Percentiles rank a stretch among this genome's conserved stretches.
phyloP scores from a whole-genome alignment of 1,139 yeast genomes.

The Saccharomycopsis crataegensis region DNA sequence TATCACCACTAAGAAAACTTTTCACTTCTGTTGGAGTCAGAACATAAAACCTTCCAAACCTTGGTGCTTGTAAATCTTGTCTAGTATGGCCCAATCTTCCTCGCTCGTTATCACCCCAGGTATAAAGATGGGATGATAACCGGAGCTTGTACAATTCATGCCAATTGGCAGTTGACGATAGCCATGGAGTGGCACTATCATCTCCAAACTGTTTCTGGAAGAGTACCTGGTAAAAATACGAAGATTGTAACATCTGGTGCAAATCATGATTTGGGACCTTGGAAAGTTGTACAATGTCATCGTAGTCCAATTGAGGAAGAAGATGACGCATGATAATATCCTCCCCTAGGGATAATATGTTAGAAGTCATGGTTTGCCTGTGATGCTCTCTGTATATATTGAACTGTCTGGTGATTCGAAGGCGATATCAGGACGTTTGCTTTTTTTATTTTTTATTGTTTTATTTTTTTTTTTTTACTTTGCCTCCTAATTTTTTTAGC shows the following conservation, averaged over 20 bases:
- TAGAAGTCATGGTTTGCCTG: background rate
- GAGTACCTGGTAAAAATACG: constrained; percentile 39
- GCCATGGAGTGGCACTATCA: constrained; percentile 30
- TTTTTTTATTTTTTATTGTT: too few relatives aligned
- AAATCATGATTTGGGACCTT: constrained; percentile 33
- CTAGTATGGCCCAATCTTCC: constrained; percentile 49
- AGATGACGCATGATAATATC: constrained; percentile 40
- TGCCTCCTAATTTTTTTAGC: too few relatives aligned
- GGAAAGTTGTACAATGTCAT: constrained; percentile 43
- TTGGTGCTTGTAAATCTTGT: constrained; percentile 26
- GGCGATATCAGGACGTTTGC: too few relatives aligned
- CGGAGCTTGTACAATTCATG: constrained; percentile 25
- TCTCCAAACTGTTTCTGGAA: constrained; percentile 45
- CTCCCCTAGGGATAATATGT: constrained; percentile 28
- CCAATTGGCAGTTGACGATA: constrained; percentile 23
- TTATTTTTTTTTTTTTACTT: too few relatives aligned
- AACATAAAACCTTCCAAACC: constrained; percentile 30
- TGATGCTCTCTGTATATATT: too few relatives aligned
- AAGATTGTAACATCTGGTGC: constrained; percentile 29
- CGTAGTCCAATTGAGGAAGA: constrained; percentile 34
- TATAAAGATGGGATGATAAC: constrained; percentile 4
- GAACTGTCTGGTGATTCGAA: too few relatives aligned
- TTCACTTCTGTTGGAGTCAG: constrained; percentile 34
- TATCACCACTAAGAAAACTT: constrained; percentile 21
- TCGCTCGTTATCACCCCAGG: constrained; percentile 30